Evolutionary conservation across 495 filamentous ascomycete species (phyloP), one percentile per base, ranked within the genome.

Genomic region (Cenococcum geophilum): DNA sequence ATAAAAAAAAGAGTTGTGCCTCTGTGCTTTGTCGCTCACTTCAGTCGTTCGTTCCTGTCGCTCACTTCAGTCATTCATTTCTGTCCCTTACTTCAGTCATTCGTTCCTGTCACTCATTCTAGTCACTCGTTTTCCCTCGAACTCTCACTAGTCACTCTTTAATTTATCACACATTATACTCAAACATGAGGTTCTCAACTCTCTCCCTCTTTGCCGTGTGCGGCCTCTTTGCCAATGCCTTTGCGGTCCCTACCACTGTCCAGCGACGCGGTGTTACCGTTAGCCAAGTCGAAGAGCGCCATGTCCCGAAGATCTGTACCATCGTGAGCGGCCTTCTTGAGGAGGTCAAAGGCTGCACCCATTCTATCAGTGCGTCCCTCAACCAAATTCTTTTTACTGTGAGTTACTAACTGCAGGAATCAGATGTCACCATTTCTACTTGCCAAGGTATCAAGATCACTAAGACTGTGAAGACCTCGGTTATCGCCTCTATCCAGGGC

Each of bases 321-420:
- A 32, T 32, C 27, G 27, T 49, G 9, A 49, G 18, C 45, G 18
- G 22, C 18, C 45, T 49, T 22, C 18, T 49, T 12, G 18, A 10
- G 6, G 45, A 49, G 18, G 16, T 49, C 45, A 49, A 49, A 14
- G 16, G 18, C 45, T 22, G 22, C 45, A 49, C 45, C n/a, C 18
- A 22, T 49, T 18, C 45, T n/a, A 49, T 49, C 45, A 49, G 45
- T 49, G n/a, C 9, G 45, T 49, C 18, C 18, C 45, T 49, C 16
- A 49, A 20, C 16, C 45, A 8, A 8, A 22, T 22, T 1, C 1
- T 16, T 22, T n/a, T n/a, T 20, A 49, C 9, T 16, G 16, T 32
- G 27, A n/a, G 45, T 20, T 18, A 18, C 22, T 22, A 49, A 18
- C n/a, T 18, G 22, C 45, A 49, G 9, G 1, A 49, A 16, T 49